phyloP scores from a whole-genome alignment of 768 basidiomycete species.

The Leucosporidium scottii region DNA sequence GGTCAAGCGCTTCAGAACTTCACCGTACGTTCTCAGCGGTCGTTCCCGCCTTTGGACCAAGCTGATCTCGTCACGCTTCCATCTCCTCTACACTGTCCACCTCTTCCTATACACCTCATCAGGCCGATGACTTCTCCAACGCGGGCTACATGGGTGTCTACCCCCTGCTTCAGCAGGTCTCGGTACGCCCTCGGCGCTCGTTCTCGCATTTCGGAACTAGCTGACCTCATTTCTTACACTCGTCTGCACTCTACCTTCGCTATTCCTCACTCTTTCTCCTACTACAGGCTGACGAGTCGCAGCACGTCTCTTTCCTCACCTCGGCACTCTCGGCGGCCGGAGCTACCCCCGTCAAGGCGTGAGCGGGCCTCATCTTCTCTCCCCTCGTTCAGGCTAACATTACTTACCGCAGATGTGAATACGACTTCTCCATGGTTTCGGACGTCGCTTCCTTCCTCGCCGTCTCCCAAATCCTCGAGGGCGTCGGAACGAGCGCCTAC shows the following conservation, averaged over 20 bases:
- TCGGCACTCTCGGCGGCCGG: constrained; percentile 46
- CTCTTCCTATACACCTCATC: too few species aligned
- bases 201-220: constrained; percentile 45
- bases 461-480: constrained; percentile 53
- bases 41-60: too few species aligned
- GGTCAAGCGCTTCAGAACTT: constrained; percentile 45
- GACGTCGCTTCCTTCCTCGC: constrained; percentile 51
- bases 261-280: constrained; percentile 47
- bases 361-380: too few species aligned
- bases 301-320: constrained; percentile 54
- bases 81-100: too few species aligned
- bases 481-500: constrained; percentile 52
- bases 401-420: too few species aligned
- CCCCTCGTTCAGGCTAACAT: too few species aligned
- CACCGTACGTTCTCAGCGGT: too few species aligned
- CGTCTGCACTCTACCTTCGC: constrained; percentile 38
- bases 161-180: constrained; percentile 17
- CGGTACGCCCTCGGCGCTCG: not conserved
- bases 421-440: not conserved
- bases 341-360: constrained; percentile 48
- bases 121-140: constrained; percentile 46
- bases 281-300: constrained; percentile 49
- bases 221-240: not conserved
- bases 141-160: constrained; percentile 44
- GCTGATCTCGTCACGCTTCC: too few species aligned